Conservation (phyloP, 768 basidiomycete genomes). For the Boletellus sp. region DNA sequence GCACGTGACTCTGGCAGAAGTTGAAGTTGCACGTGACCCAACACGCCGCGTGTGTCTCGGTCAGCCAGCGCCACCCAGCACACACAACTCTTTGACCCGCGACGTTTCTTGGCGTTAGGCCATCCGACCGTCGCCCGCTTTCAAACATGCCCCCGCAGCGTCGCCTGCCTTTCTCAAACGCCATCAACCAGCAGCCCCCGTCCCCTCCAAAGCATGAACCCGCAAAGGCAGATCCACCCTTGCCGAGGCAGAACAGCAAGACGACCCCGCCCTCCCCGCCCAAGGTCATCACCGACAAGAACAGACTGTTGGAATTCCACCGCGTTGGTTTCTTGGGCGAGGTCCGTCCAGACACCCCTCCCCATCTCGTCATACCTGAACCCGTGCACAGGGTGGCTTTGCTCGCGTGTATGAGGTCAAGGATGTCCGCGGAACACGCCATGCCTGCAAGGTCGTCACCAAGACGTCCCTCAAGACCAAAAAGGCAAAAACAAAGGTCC, state of each 20-base stretch:
- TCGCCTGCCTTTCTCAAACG: slow-evolving; percentile 43
- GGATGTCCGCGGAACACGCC: slow-evolving; percentile 56
- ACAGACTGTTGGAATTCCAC: slow-evolving; percentile 51
- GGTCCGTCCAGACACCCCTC: slow-evolving; percentile 38
- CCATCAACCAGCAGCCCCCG: slow-evolving; percentile 36
- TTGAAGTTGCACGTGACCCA: slow-evolving; percentile 30
- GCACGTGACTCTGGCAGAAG: slow-evolving; percentile 21
- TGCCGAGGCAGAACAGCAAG: slow-evolving; percentile 81
- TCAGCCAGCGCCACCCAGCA: slow-evolving; percentile 13
- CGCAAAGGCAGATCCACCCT: slow-evolving; percentile 54
- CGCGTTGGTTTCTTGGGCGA: slow-evolving; percentile 87
- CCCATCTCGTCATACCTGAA: neutral
- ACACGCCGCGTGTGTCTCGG: slow-evolving; percentile 24
- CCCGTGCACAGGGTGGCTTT: slow-evolving; percentile 69
- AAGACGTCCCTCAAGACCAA: slow-evolving; percentile 89
- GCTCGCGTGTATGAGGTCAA: slow-evolving; percentile 96
- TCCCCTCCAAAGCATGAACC: slow-evolving; percentile 37
- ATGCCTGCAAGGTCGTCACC: slow-evolving; percentile 94
- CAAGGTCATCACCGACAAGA: slow-evolving; percentile 66
- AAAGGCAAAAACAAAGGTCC: slow-evolving; percentile 95
- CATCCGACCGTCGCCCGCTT: slow-evolving; percentile 30
- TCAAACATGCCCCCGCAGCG: slow-evolving; percentile 32
- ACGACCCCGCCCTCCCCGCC: slow-evolving; percentile 80
- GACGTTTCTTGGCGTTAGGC: slow-evolving; percentile 47
- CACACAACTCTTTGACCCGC: neutral